These are phyloP conservation scores for Cnidoscolus chayamansa DNA, from an alignment of 441 rosid species.

Conservation along the genomic window DNA sequence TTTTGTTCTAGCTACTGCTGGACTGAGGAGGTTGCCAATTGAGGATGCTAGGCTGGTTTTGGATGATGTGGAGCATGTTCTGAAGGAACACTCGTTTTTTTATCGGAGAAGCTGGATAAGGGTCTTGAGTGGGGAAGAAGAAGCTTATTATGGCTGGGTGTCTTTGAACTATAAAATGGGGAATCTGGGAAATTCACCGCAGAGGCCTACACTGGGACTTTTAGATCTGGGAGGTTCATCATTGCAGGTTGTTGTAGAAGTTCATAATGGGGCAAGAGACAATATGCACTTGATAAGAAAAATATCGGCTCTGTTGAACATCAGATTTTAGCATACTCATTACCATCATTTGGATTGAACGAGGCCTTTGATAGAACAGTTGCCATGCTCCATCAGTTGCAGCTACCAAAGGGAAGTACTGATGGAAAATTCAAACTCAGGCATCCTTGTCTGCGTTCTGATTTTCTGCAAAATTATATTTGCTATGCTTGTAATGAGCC, in stretches of 20 bases:
- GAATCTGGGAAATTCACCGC: constrained; percentile 36
- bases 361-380: constrained; percentile 61
- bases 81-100: constrained; percentile 38
- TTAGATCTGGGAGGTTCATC: constrained; percentile 70
- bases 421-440: constrained; percentile 26
- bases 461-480: constrained; percentile 40
- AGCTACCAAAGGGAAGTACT: constrained; percentile 19
- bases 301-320: constrained; percentile 35
- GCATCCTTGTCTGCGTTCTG: constrained; percentile 53
- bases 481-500: constrained; percentile 34
- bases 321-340: constrained; percentile 41
- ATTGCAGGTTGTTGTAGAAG: constrained; percentile 50
- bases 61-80: constrained; percentile 41
- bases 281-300: constrained; percentile 33
- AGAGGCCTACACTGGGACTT: constrained; percentile 43
- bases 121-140: constrained; percentile 57
- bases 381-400: constrained; percentile 33
- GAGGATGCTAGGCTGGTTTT: constrained; percentile 41
- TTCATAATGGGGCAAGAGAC: constrained; percentile 23
- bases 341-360: constrained; percentile 50
- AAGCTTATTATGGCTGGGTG: constrained; percentile 66
- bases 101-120: constrained; percentile 41
- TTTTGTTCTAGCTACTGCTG: constrained; percentile 59
- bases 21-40: constrained; percentile 40
- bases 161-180: constrained; percentile 55